Conservation (phyloP, 176 grass and related monocot species). For the Panicum miliaceum region DNA sequence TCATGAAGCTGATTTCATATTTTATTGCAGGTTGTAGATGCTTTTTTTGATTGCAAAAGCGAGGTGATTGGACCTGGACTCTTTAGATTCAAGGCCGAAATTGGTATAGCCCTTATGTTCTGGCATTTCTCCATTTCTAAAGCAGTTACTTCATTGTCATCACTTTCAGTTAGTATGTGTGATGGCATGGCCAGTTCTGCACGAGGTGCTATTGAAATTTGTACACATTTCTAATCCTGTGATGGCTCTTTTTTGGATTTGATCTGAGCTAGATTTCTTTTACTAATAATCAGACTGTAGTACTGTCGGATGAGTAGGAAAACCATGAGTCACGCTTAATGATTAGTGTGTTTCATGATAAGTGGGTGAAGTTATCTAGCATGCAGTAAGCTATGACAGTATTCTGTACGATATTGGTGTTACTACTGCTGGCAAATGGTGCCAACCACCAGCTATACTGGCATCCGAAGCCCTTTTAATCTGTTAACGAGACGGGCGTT, state of each 20-base stretch:
- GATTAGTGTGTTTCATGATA: background rate
- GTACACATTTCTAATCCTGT: background rate
- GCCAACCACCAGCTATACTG: background rate
- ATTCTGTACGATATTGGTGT: background rate
- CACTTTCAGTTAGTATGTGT: constrained; percentile 14
- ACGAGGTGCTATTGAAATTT: constrained; percentile 9
- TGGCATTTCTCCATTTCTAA: constrained; percentile 5
- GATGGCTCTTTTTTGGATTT: constrained; percentile 7
- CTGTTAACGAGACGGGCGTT: background rate
- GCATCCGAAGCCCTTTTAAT: background rate
- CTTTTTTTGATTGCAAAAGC: constrained; percentile 98
- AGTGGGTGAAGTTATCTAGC: background rate
- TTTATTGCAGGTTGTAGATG: constrained; percentile 85
- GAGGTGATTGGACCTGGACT: constrained; percentile 99
- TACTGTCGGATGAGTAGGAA: background rate
- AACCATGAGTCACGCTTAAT: no score
- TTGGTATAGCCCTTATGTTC: constrained; percentile 59
- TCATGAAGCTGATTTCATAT: constrained; percentile 39
- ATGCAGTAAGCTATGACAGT: background rate
- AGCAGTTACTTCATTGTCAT: constrained; percentile 24
- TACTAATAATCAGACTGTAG: background rate
- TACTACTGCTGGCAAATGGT: background rate
- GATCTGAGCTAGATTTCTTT: background rate
- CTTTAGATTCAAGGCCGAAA: constrained; percentile 99
- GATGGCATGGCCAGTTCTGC: background rate